A percentile compares a stretch with the other conserved stretches of the same genome.
These are phyloP conservation scores for Suillus subalutaceus DNA, from an alignment of 768 basidiomycete genomes.

Conservation along the genomic window DNA sequence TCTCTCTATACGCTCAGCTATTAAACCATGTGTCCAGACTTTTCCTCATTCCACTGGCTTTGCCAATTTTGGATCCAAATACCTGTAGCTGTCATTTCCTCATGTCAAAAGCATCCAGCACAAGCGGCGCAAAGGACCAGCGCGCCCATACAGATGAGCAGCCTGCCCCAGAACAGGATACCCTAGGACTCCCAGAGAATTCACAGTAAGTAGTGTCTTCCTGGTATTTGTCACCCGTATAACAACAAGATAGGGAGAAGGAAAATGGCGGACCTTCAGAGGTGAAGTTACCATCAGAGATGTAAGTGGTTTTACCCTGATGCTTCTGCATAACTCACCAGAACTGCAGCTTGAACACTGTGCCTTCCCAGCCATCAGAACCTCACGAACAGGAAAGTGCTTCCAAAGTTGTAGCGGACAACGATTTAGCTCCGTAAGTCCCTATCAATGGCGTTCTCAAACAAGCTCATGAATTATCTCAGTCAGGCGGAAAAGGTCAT, in stretches of 20 bases:
- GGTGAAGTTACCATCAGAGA: neutral
- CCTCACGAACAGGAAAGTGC: neutral
- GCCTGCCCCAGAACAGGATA: neutral
- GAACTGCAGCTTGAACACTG: neutral
- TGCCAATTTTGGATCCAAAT: neutral
- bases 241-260: neutral
- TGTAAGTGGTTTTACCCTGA: neutral
- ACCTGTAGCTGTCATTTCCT: neutral
- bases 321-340: neutral
- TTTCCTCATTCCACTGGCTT: neutral
- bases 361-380: neutral
- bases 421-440: neutral
- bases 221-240: neutral
- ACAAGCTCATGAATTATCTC: neutral
- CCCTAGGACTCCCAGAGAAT: neutral
- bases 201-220: neutral
- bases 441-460: neutral
- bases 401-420: neutral
- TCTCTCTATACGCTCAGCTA: no score
- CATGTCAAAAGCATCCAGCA: neutral
- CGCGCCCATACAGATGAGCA: neutral
- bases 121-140: no score
- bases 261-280: neutral
- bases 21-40: no score
- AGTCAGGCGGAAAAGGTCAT: neutral